Conservation (phyloP, 164 flowering plant species). For the Piper betle region DNA sequence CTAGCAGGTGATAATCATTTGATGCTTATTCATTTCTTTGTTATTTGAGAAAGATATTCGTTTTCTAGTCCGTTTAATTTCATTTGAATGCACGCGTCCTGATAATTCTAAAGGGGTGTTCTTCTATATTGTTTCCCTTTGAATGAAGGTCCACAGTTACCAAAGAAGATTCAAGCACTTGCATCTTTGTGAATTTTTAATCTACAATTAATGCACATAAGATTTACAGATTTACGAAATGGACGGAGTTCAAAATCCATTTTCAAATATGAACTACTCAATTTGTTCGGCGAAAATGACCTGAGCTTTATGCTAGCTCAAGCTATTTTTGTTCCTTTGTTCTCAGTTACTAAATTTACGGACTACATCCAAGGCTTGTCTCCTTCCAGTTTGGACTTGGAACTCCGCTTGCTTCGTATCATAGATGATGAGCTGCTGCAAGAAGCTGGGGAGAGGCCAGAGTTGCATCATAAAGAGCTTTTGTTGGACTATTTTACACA, state of each 20-base stretch:
- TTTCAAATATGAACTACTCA: too few relatives aligned
- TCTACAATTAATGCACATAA: too few relatives aligned
- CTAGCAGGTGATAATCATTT: constrained; percentile 49
- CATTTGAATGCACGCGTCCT: too few relatives aligned
- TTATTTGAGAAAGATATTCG: too few relatives aligned
- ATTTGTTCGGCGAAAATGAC: too few relatives aligned
- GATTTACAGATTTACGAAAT: too few relatives aligned
- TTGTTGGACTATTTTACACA: constrained; percentile 73
- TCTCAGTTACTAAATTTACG: constrained; percentile 71
- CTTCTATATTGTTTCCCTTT: background rate
- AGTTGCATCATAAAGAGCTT: constrained; percentile 46
- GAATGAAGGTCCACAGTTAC: constrained; percentile 70
- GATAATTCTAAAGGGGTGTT: too few relatives aligned
- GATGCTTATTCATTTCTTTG: background rate
- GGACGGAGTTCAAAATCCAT: too few relatives aligned
- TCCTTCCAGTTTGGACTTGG: constrained; percentile 84
- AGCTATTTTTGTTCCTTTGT: background rate
- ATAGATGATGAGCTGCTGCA: constrained; percentile 61
- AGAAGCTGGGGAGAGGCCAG: constrained; percentile 45
- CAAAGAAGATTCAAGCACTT: constrained; percentile 90
- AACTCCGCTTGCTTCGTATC: constrained; percentile 87
- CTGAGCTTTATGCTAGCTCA: too few relatives aligned
- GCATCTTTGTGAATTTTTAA: too few relatives aligned
- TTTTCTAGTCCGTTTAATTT: background rate
- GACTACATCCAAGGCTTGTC: constrained; percentile 73